Base-by-base conservation (phyloP, 2,329 filamentous ascomycete species). In the Aspergillus ruber region DNA sequence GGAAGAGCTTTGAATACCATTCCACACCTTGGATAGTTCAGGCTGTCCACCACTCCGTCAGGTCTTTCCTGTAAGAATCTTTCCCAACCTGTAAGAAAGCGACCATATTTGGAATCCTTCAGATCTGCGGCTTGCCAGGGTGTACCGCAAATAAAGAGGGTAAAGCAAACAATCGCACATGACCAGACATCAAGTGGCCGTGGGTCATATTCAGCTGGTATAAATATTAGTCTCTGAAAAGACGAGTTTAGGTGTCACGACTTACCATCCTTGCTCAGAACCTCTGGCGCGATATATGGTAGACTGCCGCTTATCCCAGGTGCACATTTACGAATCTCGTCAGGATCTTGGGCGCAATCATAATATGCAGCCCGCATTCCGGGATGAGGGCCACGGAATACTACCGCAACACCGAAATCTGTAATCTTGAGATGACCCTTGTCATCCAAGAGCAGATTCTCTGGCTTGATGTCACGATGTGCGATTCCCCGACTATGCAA, bases 381-480 rank as follows among this genome's bases (percentile, higher is more conserved):
- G 0, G 88, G 89, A 65, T 94, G 88, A 44, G 84, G 83, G 35
- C 88, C 89, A 46, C 78, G 81, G 62, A 95, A 95, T 15, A 94
- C 86, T 63, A 93, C 88, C 0, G 88, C 90, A 12, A 91, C 87
- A 45, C 90, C 90, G 70, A 95, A 95, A 65, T 95, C 90, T 43
- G 88, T 90, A 50, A 95, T 90, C 71, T 95, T 95, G 47, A 95
- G 76, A 65, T 88, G 85, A 62, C 88, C 88, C 49, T 89, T 82
- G 57, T 82, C 83, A 42, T 83, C 86, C 50, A 95, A 78, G 27
- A 95, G 77, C 20, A 94, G 73, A 58, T 95, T 95, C 66, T 95
- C 90, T 9, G 90, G 78, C 69, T 95, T 95, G 72, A 95, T 86
- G 58, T 95, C 90, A 43, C 90, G 85, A 68, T 95, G 90, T 1